These are phyloP conservation scores for Nemania serpens DNA, from an alignment of 2,329 filamentous ascomycete genomes.

Conservation along the genomic window DNA sequence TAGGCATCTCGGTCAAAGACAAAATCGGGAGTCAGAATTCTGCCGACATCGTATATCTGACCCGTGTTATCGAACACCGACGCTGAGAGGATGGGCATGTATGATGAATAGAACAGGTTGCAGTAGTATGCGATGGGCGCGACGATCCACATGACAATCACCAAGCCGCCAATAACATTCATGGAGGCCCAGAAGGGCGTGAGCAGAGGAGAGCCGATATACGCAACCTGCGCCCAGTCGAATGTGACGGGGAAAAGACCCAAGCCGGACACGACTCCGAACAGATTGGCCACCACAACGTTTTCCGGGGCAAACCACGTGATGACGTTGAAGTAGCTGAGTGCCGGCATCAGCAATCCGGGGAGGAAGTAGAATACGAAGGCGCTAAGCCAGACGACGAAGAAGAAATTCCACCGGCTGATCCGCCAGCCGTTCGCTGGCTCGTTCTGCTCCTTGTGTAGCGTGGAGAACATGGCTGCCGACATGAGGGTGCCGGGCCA, in stretches of 20 bases:
- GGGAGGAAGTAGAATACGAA: slow-evolving; percentile 87
- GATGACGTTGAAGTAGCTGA: slow-evolving; percentile 87
- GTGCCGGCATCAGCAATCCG: slow-evolving; percentile 77
- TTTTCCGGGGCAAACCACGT: slow-evolving; percentile 89
- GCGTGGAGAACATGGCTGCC: slow-evolving; percentile 84
- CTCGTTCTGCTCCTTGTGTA: slow-evolving; percentile 84
- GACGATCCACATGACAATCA: slow-evolving; percentile 83
- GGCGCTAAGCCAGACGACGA: slow-evolving; percentile 69
- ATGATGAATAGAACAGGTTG: slow-evolving; percentile 79
- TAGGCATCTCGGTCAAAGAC: slow-evolving; percentile 79
- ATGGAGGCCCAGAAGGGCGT: slow-evolving; percentile 87
- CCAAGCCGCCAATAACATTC: slow-evolving; percentile 80
- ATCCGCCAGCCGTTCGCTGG: slow-evolving; percentile 82
- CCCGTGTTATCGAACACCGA: slow-evolving; percentile 87
- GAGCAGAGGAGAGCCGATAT: slow-evolving; percentile 82
- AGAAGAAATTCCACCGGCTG: slow-evolving; percentile 83
- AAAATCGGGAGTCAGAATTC: slow-evolving; percentile 77
- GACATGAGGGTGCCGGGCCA: slow-evolving; percentile 90
- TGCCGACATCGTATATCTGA: slow-evolving; percentile 78
- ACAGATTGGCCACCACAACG: slow-evolving; percentile 84
- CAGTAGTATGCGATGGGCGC: slow-evolving; percentile 81
- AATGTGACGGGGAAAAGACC: slow-evolving; percentile 86
- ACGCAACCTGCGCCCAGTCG: slow-evolving; percentile 88
- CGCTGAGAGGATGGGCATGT: slow-evolving; percentile 84
- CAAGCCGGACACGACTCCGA: slow-evolving; percentile 82